Percentiles rank a stretch among this genome's conserved stretches.
Conservation (phyloP, 2,329 filamentous ascomycete species). For the Clarireedia paspali region DNA sequence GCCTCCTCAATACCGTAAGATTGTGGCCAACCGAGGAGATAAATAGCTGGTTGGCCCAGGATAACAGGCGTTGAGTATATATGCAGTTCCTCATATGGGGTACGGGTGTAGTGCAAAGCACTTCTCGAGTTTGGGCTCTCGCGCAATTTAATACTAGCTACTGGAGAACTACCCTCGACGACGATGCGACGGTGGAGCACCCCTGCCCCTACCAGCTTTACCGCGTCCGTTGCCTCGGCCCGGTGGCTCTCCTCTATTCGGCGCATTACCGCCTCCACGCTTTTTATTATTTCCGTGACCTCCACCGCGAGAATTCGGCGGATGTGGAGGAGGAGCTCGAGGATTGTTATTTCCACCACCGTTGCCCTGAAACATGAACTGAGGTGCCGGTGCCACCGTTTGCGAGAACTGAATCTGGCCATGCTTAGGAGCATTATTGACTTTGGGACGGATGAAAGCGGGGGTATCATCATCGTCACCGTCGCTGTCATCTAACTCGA, state of each 20-base stretch:
- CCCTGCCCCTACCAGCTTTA: too few species aligned
- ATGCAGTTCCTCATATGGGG: too few species aligned
- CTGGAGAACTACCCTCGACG: too few species aligned
- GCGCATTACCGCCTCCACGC: background rate
- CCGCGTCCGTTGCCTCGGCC: too few species aligned
- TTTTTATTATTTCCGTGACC: background rate
- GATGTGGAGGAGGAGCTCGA: background rate
- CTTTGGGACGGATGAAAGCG: constrained; percentile 24
- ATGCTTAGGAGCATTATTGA: constrained; percentile 6
- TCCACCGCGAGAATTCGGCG: background rate
- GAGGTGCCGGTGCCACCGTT: background rate
- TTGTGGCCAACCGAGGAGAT: too few species aligned
- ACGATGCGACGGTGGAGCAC: too few species aligned
- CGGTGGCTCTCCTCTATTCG: background rate
- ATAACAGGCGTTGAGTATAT: too few species aligned
- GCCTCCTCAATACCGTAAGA: too few species aligned
- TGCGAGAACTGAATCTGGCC: constrained; percentile 6
- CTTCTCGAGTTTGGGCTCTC: too few species aligned
- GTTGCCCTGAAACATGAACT: constrained; percentile 4
- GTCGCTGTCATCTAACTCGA: constrained; percentile 25
- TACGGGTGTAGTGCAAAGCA: too few species aligned
- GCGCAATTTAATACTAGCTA: too few species aligned
- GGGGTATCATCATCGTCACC: constrained; percentile 16
- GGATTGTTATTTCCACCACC: background rate
- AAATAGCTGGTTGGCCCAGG: too few species aligned